phyloP scores from a whole-genome alignment of 2,329 filamentous ascomycete genomes.

The Ascochyta pisi region DNA sequence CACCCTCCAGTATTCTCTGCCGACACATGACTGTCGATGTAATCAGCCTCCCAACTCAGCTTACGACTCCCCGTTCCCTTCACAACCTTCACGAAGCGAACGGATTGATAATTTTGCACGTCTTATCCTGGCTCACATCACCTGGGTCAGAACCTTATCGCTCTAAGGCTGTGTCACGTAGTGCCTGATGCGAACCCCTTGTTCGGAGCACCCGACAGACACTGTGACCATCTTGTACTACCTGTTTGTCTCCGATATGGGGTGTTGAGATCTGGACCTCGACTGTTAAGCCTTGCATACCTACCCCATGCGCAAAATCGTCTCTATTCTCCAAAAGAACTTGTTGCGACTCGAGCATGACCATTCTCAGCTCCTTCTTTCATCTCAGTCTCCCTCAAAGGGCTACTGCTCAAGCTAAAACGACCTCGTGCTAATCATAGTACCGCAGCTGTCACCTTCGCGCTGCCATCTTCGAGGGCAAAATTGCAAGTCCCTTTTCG shows the following conservation, averaged over 20 bases:
- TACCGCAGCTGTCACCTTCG: background rate
- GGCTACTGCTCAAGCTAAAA: background rate
- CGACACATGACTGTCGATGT: conserved; percentile 15
- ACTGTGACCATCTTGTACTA: conserved; percentile 15
- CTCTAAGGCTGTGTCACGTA: conserved; percentile 14
- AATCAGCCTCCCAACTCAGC: conserved; percentile 16
- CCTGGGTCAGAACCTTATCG: conserved; percentile 17
- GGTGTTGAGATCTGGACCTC: conserved; percentile 14
- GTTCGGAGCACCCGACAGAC: conserved; percentile 13
- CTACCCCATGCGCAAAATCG: background rate
- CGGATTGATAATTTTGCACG: conserved; percentile 8
- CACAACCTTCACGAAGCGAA: background rate
- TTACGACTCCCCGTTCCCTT: conserved; percentile 4
- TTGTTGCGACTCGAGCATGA: background rate
- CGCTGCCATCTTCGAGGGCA: background rate
- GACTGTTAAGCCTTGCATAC: background rate
- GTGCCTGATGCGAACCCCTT: conserved; percentile 13
- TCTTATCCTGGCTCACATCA: conserved; percentile 10
- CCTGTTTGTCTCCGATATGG: conserved; percentile 12
- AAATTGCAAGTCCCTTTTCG: background rate
- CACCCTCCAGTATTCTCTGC: conserved; percentile 7
- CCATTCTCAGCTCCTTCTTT: background rate
- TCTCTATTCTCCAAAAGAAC: background rate
- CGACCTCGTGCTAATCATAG: background rate
- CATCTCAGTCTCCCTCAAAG: background rate